These are phyloP conservation scores for Sanguinoderma infundibulare DNA, from an alignment of 1,284 basidiomycete species.

Conservation along the genomic window DNA sequence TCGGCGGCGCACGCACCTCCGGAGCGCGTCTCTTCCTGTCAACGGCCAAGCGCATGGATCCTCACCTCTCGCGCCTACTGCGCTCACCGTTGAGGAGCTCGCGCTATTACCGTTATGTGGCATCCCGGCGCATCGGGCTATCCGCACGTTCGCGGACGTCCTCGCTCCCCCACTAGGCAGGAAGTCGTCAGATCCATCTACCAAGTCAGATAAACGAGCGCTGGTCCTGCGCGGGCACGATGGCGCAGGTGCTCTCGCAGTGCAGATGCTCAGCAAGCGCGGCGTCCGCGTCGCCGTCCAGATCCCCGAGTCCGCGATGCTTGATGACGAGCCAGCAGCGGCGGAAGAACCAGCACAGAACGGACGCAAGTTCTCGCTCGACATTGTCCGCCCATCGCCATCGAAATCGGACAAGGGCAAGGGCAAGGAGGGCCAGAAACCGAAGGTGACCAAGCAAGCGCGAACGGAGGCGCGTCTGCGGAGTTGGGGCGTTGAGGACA, in stretches of 20 bases:
- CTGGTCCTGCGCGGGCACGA: slow-evolving; percentile 79
- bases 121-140: slow-evolving; percentile 77
- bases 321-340: slow-evolving; percentile 13
- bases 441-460: slow-evolving; percentile 13
- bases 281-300: slow-evolving; percentile 76
- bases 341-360: slow-evolving; percentile 14
- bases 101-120: slow-evolving; percentile 79
- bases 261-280: slow-evolving; percentile 68
- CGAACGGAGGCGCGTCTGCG: slow-evolving; percentile 58
- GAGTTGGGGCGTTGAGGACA: slow-evolving; percentile 68
- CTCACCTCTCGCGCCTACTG: slow-evolving; percentile 23
- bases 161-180: slow-evolving; percentile 23
- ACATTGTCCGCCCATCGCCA: slow-evolving; percentile 10
- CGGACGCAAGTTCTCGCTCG: slow-evolving; percentile 15
- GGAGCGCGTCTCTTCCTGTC: slow-evolving; percentile 22
- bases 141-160: slow-evolving; percentile 56
- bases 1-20: slow-evolving; percentile 25
- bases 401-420: slow-evolving; percentile 20
- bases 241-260: slow-evolving; percentile 75
- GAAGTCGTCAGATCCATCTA: slow-evolving; percentile 9
- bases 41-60: slow-evolving; percentile 18
- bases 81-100: slow-evolving; percentile 73
- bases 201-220: slow-evolving; percentile 39
- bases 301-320: slow-evolving; percentile 51
- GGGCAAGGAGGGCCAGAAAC: slow-evolving; percentile 8